Conservation (phyloP, 1,139 yeast species). For the Dujonia santamariae region DNA sequence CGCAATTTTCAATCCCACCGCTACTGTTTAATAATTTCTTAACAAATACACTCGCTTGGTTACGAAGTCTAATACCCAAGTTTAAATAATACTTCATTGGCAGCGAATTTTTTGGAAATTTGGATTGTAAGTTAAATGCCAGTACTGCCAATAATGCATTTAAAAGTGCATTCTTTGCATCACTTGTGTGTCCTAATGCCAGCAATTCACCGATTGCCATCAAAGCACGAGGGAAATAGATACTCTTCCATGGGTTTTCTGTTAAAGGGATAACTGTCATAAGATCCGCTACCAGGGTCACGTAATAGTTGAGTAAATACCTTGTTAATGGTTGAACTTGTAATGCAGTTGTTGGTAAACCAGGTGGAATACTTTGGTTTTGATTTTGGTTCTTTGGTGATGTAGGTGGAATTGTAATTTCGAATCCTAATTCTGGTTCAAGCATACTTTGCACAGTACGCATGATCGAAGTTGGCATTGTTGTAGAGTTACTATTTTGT, state of each 20-base stretch:
- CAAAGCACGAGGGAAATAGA: constrained; percentile 78
- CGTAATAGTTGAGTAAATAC: constrained; percentile 68
- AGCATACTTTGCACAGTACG: constrained; percentile 44
- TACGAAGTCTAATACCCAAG: constrained; percentile 68
- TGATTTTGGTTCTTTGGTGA: constrained; percentile 1
- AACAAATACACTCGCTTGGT: constrained; percentile 71
- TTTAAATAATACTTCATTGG: constrained; percentile 70
- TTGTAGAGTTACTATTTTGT: constrained; percentile 25
- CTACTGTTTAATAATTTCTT: constrained; percentile 37
- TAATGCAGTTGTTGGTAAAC: constrained; percentile 57
- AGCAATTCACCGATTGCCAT: constrained; percentile 80
- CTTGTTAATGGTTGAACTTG: constrained; percentile 66
- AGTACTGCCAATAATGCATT: constrained; percentile 81
- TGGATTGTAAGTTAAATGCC: constrained; percentile 77
- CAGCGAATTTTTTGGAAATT: constrained; percentile 56
- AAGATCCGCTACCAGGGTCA: constrained; percentile 77
- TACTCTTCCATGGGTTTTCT: constrained; percentile 84
- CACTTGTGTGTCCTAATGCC: constrained; percentile 70
- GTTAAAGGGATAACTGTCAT: constrained; percentile 85
- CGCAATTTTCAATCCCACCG: constrained; percentile 47
- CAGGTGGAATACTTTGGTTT: constrained; percentile 10
- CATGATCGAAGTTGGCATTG: constrained; percentile 47
- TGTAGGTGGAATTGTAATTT: constrained; percentile 25
- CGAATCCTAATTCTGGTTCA: constrained; percentile 43
- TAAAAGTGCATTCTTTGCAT: constrained; percentile 72